Evolutionary conservation across 1,284 basidiomycete genomes (phyloP), one percentile per base, ranked within the genome.

Genomic region (Schizopora paradoxa): DNA sequence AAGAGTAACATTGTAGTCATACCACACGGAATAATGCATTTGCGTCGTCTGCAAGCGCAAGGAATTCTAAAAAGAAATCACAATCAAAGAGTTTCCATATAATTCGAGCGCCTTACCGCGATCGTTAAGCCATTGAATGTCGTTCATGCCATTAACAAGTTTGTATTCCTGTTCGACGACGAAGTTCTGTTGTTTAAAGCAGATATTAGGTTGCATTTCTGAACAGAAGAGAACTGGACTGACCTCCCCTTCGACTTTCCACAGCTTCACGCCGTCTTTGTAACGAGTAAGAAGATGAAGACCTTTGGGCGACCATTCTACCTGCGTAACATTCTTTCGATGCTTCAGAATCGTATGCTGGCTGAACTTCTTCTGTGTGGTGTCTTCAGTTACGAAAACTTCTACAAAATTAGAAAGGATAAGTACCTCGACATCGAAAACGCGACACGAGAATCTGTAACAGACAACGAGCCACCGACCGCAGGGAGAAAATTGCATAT

Each of bases 81-180:
- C 6, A 39, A 16, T 8, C n/a, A n/a, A 47, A 11, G 29, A 7
- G 14, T 18, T 6, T 4, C 4, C 23, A 25, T 2, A 23, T 8
- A 40, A 21, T 10, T 25, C n/a, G n/a, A n/a, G n/a, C n/a, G n/a
- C n/a, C 47, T n/a, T n/a, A 45, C 47, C 47, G 23, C 19, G 6
- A 36, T 45, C 37, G 19, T 45, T 41, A 23, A 45, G 21, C 48
- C 48, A 49, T 26, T 45, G 43, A 13, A 49, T 43, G 26, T 49
- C 48, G 14, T 35, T 21, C 5, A 49, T 32, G 13, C 37, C 45
- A 10, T 35, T 22, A 10, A 19, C 22, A 6, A 35, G 14, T n/a
- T 35, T 35, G 3, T 19, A 16, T 3, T 19, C 33, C 14, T 35
- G 18, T 22, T 35, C 46, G 18, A 13, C 34, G 19, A 18, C 41